Conservation (phyloP, 2,329 filamentous ascomycete species). For the Arthrobotrys sphaeroides region DNA sequence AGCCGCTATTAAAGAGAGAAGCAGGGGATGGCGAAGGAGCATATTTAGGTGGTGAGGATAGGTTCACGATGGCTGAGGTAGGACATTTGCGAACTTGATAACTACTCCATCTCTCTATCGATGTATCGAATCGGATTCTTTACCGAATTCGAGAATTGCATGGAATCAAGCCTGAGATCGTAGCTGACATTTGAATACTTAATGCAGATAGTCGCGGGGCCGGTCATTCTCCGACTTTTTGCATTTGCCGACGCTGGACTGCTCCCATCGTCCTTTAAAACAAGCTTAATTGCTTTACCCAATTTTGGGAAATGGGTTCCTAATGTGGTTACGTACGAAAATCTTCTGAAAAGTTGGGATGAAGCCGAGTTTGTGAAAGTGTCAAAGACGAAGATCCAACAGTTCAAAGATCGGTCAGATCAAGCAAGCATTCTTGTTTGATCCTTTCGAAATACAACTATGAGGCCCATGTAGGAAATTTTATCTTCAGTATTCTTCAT, state of each 20-base stretch:
- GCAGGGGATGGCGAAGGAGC: constrained; percentile 63
- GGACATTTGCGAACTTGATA: too few species aligned
- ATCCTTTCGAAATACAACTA: too few species aligned
- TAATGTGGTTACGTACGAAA: constrained; percentile 70
- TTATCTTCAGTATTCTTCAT: too few species aligned
- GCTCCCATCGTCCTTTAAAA: constrained; percentile 65
- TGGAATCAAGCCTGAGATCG: too few species aligned
- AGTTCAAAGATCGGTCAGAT: too few species aligned
- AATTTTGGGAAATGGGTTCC: constrained; percentile 75
- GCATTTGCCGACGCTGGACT: constrained; percentile 66
- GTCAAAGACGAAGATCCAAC: constrained; percentile 63
- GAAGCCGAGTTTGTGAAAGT: constrained; percentile 64
- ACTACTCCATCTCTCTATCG: background rate
- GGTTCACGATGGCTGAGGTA: constrained; percentile 78
- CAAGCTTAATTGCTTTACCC: constrained; percentile 66
- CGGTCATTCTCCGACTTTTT: constrained; percentile 70
- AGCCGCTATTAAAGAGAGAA: constrained; percentile 70
- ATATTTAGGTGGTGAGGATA: constrained; percentile 72
- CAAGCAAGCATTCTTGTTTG: too few species aligned
- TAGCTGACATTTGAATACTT: constrained; percentile 46
- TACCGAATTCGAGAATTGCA: background rate
- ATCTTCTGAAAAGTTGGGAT: constrained; percentile 72
- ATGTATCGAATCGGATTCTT: background rate
- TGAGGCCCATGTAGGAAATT: too few species aligned
- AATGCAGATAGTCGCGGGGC: constrained; percentile 70